Evolutionary conservation across 176 grass and related monocot genomes (phyloP).

Genomic region (Bothriochloa decipiens): DNA sequence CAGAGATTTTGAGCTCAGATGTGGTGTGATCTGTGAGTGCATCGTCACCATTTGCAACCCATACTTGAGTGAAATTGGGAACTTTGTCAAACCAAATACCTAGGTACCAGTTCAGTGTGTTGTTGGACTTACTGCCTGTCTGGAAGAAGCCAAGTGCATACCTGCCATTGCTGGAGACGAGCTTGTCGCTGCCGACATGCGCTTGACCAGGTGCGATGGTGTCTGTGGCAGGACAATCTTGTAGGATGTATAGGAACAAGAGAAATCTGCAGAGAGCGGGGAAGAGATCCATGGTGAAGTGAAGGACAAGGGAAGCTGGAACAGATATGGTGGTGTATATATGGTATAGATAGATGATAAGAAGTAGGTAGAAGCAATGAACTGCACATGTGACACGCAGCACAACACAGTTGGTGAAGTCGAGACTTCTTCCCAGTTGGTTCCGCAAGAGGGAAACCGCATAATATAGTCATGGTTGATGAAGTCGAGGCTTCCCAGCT

Average conservation of each 20-base stretch:
- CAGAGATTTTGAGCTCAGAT: slow-evolving; percentile 43
- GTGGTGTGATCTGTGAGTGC: slow-evolving; percentile 29
- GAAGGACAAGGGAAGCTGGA: not conserved
- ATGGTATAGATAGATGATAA: not conserved
- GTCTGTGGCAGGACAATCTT: slow-evolving; percentile 20
- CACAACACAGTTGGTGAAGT: not conserved
- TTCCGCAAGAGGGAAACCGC: not conserved
- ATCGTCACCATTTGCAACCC: slow-evolving; percentile 49
- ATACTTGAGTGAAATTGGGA: slow-evolving; percentile 47
- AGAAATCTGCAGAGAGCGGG: slow-evolving; percentile 7
- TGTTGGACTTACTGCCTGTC: slow-evolving; percentile 30
- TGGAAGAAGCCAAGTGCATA: slow-evolving; percentile 67
- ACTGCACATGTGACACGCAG: not conserved
- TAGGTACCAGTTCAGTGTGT: slow-evolving; percentile 48
- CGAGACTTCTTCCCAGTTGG: not conserved
- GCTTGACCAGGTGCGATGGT: slow-evolving; percentile 34
- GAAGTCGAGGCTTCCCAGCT: not conserved
- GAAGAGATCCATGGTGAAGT: slow-evolving; percentile 25
- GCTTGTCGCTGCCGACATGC: slow-evolving; percentile 31
- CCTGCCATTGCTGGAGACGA: slow-evolving; percentile 47
- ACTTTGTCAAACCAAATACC: slow-evolving; percentile 64
- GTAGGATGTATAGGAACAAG: slow-evolving; percentile 2
- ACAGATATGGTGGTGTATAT: not conserved
- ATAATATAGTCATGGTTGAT: not conserved
- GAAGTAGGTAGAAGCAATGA: not conserved